Evolutionary conservation across 169 alveolate species (phyloP), one percentile per base, ranked within the genome.

Genomic region (Cryptosporidium viatorum): DNA sequence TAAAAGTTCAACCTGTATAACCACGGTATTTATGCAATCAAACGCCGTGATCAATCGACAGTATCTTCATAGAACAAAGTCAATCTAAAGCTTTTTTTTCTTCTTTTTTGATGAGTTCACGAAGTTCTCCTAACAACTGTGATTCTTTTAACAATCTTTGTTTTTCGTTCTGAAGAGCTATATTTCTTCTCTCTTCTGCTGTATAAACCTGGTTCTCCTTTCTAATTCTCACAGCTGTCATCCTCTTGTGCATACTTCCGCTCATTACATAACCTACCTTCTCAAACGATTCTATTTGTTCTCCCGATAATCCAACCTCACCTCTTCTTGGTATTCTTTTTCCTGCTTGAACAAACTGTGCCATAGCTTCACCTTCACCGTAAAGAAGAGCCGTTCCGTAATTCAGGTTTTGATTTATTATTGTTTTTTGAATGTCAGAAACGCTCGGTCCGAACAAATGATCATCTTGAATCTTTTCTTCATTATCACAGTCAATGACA

Each of bases 201-300:
- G 96, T 91, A 55, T 92, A 87, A 8, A 94, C 95, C 85, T 96
- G 95, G 71, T 92, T 94, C 85, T 96, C 97, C 70, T 95, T 95
- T 91, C 97, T 91, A 55, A 94, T 92, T 52, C 98, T 94, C 37
- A 96, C 95, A n/a, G 98, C 97, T 89, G 95, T 95, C 97, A 95
- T 96, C 70, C 96, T 93, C 70, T 94, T 93, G 70, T 93, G 92
- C 68, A 95, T 92, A 41, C 96, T 92, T 37, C 99, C 99, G 80
- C 97, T 94, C 99, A 97, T 97, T 31, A 97, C 99, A 86, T 96
- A 97, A 14, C 98, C 99, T 37, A 96, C 91, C 37, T 91, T 92
- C 92, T 97, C 99, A 71, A 93, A 96, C 43, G 85, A 71, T 91
- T 95, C 97, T 31, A 97, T 96, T 67, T 96, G 95, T 51, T 96